phyloP scores from a whole-genome alignment of 1,284 basidiomycete species.

The Vanrija sp. region DNA sequence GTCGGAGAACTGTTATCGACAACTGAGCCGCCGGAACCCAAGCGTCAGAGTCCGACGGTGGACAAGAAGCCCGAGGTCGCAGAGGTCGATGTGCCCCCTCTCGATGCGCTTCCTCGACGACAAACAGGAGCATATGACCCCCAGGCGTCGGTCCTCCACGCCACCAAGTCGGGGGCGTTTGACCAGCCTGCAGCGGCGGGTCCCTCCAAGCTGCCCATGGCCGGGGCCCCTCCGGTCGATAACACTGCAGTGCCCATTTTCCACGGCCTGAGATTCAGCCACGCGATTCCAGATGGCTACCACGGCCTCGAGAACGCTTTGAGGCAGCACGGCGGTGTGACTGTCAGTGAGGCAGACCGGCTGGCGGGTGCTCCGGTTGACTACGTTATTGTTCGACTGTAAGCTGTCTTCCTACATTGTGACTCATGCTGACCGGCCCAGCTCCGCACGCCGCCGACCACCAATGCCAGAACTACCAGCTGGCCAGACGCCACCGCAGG shows the following conservation, averaged over 20 bases:
- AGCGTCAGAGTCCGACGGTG: background rate
- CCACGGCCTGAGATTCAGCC: constrained; percentile 35
- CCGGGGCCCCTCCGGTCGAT: background rate
- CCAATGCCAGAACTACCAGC: background rate
- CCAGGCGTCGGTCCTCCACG: too few species aligned
- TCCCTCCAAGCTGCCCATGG: background rate
- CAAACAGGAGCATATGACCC: constrained; percentile 5
- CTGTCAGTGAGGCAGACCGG: constrained; percentile 32
- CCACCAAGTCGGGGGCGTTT: too few species aligned
- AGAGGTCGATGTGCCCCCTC: background rate
- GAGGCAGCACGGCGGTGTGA: constrained; percentile 25
- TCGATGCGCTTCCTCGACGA: background rate
- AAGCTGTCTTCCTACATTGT: constrained; percentile 12
- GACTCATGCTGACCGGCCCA: background rate
- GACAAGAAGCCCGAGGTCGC: background rate
- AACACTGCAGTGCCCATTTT: constrained; percentile 24
- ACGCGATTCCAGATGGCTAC: constrained; percentile 35
- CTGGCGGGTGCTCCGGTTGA: constrained; percentile 33
- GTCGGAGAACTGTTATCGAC: constrained; percentile 40
- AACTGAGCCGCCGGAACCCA: background rate
- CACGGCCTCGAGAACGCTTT: constrained; percentile 37
- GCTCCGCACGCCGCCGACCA: background rate
- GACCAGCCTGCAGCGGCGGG: too few species aligned
- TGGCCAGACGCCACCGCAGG: constrained; percentile 5
- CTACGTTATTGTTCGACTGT: constrained; percentile 45